Base-by-base conservation (phyloP, 2,329 filamentous ascomycete genomes). In the Microcyclospora tardicrescens region DNA sequence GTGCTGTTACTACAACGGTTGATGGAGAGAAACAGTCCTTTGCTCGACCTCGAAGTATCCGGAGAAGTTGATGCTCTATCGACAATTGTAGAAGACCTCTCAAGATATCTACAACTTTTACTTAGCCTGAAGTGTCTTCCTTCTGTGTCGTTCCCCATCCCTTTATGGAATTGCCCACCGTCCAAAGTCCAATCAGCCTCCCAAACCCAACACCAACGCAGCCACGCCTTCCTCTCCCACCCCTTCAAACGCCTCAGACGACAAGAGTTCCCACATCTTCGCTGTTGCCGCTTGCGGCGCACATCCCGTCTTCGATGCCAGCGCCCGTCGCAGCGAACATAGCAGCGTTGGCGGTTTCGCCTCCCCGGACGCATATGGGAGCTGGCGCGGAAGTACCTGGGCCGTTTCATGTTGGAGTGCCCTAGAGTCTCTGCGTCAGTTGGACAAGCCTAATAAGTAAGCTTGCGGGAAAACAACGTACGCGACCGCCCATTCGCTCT, bases 241-340 rank as follows among this genome's bases (percentile, higher is more conserved):
- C 6, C 44, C 35, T 33, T 57, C 54, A 30, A 54, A 55, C 11
- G 29, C 36, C 15, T 51, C 54, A 16, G 40, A 46, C 2, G 41
- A 50, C 24, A 56, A 28, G 6, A 56, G 38, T 27, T 56, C 53
- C 55, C 55, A 59, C 52, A 58, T 56, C 38, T 50, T 52, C 3
- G 34, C 43, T 10, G 50, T 49, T 9, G 47, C 49, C 15, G 55
- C 45, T 2, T 36, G 33, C 12, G 52, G 35, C 9, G 45, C 41
- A 30, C 48, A 48, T 14, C 43, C 45, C 6, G 42, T 24, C 29
- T 43, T 44, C 6, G 41, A 42, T 24, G 55, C 51, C 32, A 58
- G 54, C 13, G 54, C 49, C 15, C 50, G 41, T 2, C 53, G 43
- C 15, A 59, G 42, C 6, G 47, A 44, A 12, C 50, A 45, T 10